These are phyloP conservation scores for Panellus pusillus DNA, from an alignment of 768 basidiomycete genomes.

Conservation along the genomic window DNA sequence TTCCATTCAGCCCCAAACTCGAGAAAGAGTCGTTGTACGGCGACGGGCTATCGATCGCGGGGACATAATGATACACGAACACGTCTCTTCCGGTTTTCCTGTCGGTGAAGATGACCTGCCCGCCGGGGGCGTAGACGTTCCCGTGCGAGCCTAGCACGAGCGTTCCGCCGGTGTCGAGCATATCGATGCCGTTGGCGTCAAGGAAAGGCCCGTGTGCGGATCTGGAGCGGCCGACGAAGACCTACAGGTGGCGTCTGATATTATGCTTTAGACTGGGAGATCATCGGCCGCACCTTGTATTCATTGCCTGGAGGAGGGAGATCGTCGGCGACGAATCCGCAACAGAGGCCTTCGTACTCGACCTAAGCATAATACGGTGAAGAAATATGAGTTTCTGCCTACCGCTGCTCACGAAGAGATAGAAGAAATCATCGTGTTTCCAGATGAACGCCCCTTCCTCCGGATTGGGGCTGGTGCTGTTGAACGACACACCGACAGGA, in stretches of 20 bases:
- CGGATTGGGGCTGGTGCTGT: conserved; percentile 15
- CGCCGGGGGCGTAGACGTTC: conserved; percentile 18
- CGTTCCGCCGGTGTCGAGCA: conserved; percentile 13
- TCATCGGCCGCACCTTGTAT: conserved; percentile 2
- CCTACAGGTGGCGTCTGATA: background rate
- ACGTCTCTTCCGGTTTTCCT: conserved; percentile 7
- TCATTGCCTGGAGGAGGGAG: conserved; percentile 14
- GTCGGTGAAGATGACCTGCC: conserved; percentile 16
- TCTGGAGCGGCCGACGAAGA: conserved; percentile 15
- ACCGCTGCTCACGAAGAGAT: conserved; percentile 18
- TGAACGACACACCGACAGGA: conserved; percentile 13
- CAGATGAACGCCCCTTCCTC: conserved; percentile 17
- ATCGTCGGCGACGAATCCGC: conserved; percentile 11
- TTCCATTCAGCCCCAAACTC: conserved; percentile 16
- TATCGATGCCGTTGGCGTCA: conserved; percentile 10
- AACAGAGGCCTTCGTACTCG: conserved; percentile 7
- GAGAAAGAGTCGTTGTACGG: conserved; percentile 16
- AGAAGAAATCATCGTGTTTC: conserved; percentile 14
- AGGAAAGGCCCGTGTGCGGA: conserved; percentile 15
- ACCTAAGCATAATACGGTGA: background rate
- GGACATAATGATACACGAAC: conserved; percentile 18
- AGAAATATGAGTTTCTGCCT: background rate
- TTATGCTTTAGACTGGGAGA: background rate
- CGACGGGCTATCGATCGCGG: conserved; percentile 9
- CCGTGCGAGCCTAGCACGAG: conserved; percentile 16